These are phyloP conservation scores for Setaria viridis DNA, from an alignment of 202 grass and related monocot species.

Conservation along the genomic window DNA sequence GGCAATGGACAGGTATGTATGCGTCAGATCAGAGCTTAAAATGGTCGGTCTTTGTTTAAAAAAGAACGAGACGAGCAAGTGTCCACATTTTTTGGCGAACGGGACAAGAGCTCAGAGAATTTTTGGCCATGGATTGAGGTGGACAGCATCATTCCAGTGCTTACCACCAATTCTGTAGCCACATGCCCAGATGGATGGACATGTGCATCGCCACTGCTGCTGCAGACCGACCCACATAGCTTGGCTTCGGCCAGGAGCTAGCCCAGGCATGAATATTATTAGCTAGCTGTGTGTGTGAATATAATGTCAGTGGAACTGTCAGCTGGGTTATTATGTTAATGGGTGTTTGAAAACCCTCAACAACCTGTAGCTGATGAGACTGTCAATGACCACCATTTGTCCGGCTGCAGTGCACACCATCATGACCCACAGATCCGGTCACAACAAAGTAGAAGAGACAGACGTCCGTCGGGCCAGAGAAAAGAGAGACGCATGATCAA, in stretches of 20 bases:
- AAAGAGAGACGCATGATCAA: not conserved
- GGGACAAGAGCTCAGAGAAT: not conserved
- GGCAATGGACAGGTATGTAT: not conserved
- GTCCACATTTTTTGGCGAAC: no score
- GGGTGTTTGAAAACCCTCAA: not conserved
- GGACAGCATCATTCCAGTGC: constrained; percentile 1
- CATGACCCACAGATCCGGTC: not conserved
- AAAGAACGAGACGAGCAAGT: not conserved
- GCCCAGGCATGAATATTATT: no score
- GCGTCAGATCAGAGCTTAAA: not conserved
- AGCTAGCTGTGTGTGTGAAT: no score
- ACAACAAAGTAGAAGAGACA: not conserved
- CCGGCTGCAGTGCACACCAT: no score
- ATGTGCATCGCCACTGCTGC: no score
- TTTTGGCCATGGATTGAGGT: not conserved
- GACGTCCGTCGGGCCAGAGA: not conserved
- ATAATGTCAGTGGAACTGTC: no score
- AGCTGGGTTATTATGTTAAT: no score
- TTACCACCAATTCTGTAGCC: not conserved
- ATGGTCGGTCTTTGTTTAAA: constrained; percentile 24
- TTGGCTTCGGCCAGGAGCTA: no score
- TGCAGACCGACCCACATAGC: no score
- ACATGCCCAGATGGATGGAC: not conserved
- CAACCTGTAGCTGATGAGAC: not conserved
- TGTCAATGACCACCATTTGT: not conserved